These are phyloP conservation scores for Fistulinella prunicolor DNA, from an alignment of 768 basidiomycete species.

Conservation along the genomic window DNA sequence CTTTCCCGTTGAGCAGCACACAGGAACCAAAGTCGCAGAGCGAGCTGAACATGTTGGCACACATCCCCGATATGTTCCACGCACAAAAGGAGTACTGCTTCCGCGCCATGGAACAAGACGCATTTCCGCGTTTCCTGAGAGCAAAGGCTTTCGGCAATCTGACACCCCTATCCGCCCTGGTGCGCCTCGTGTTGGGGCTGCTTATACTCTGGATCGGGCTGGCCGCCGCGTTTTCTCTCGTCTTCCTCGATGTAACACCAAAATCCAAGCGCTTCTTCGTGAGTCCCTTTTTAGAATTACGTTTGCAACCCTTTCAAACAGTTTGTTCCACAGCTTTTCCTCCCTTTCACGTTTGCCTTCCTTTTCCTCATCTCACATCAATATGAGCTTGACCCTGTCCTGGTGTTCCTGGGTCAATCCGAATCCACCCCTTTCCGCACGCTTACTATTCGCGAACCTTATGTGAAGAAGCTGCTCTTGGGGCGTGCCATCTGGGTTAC, in stretches of 20 bases:
- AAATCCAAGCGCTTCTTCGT: conserved; percentile 95
- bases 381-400: conserved; percentile 95
- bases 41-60: conserved; percentile 77
- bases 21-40: conserved; percentile 65
- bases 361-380: conserved; percentile 93
- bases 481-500: conserved; percentile 92
- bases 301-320: conserved; percentile 1
- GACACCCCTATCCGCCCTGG: conserved; percentile 85
- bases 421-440: conserved; percentile 98
- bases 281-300: conserved; percentile 37
- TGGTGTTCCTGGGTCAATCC: conserved; percentile 90
- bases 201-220: conserved; percentile 94
- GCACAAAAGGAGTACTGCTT: conserved; percentile 97
- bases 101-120: conserved; percentile 93
- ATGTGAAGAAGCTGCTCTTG: conserved; percentile 86
- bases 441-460: conserved; percentile 87
- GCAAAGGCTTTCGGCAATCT: conserved; percentile 98
- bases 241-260: conserved; percentile 92
- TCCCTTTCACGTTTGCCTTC: conserved; percentile 87
- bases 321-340: conserved; percentile 67
- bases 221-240: conserved; percentile 81
- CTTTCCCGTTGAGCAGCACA: conserved; percentile 78
- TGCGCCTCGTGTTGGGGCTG: conserved; percentile 81
- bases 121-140: conserved; percentile 90
- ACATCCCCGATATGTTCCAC: conserved; percentile 96